Conservation (phyloP, 2,329 filamentous ascomycete genomes). For the Colletotrichum sp. region DNA sequence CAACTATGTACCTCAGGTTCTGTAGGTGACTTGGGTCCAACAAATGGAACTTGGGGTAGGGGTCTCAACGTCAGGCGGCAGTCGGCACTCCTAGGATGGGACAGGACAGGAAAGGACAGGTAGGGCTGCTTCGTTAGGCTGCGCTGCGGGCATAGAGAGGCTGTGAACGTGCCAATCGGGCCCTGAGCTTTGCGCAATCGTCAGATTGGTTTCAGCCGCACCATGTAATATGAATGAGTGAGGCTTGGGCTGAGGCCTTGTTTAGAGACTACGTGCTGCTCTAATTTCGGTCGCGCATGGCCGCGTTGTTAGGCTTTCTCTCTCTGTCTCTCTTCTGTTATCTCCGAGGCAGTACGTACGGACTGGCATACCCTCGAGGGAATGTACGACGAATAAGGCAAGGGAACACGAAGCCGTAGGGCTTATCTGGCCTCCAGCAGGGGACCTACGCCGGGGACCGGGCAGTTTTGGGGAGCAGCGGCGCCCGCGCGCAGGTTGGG, state of each 20-base stretch:
- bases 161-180: conserved; percentile 8
- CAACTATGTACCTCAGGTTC: not conserved
- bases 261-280: not conserved
- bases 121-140: conserved; percentile 14
- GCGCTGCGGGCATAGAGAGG: conserved; percentile 1
- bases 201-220: conserved; percentile 15
- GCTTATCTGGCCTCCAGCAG: conserved; percentile 5
- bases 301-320: not conserved
- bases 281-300: not conserved
- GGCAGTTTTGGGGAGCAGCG: not conserved
- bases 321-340: not conserved
- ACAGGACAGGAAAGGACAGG: not conserved
- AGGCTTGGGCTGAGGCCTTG: conserved; percentile 1
- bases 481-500: not conserved
- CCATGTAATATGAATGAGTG: not conserved
- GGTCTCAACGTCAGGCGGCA: conserved; percentile 18
- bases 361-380: not conserved
- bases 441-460: not conserved
- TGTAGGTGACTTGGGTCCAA: not conserved
- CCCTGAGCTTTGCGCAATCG: not conserved
- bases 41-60: not conserved
- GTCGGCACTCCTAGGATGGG: conserved; percentile 9
- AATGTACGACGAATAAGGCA: not conserved
- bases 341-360: not conserved
- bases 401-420: not conserved